Evolutionary conservation across 345 rosid species (phyloP).

Genomic region (Gossypium herbaceum): DNA sequence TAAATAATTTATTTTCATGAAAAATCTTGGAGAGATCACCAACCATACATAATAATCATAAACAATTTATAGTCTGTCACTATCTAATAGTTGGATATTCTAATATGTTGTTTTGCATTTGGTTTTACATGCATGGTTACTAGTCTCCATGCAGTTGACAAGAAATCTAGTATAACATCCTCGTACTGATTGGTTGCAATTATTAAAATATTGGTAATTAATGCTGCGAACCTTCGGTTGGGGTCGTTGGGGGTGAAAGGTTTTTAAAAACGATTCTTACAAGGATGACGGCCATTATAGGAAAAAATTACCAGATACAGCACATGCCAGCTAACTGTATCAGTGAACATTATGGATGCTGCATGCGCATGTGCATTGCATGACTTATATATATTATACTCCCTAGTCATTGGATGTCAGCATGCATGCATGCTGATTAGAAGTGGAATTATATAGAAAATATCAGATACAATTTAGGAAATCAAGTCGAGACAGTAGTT

Average conservation of each 20-base stretch:
- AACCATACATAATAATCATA: background rate
- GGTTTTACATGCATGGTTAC: constrained; percentile 4
- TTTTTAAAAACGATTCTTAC: too few relatives aligned
- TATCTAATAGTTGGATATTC: background rate
- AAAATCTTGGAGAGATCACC: constrained; percentile 4
- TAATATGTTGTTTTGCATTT: background rate
- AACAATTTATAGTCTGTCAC: background rate
- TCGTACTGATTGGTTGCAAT: too few relatives aligned
- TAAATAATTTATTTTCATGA: background rate
- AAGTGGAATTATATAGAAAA: background rate
- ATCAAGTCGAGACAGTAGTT: background rate
- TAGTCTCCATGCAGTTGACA: background rate
- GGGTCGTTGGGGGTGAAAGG: too few relatives aligned
- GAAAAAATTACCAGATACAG: background rate
- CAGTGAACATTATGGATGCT: background rate
- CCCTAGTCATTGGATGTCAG: background rate
- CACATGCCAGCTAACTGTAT: background rate
- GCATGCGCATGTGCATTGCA: constrained; percentile 12
- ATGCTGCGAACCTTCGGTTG: too few relatives aligned
- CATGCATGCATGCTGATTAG: background rate
- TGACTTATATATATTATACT: background rate
- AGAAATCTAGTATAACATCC: too few relatives aligned
- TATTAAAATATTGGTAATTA: too few relatives aligned
- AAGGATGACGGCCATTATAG: too few relatives aligned
- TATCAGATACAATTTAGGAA: background rate